Base-by-base conservation (phyloP, 257 asterid species). In the Buddleja alternifolia region DNA sequence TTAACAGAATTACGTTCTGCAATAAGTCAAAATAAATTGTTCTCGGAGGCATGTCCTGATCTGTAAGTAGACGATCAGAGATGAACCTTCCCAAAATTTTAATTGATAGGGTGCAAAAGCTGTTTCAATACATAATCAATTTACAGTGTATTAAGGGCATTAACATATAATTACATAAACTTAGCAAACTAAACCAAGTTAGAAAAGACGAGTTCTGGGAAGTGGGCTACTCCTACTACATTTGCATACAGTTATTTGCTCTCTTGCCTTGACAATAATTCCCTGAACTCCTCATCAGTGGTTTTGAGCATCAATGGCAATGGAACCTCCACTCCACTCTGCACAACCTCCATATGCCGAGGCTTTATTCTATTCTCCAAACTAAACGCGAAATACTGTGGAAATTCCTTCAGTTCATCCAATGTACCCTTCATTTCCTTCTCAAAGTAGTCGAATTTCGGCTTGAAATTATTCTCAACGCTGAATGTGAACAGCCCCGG, bases 341-440 rank as follows among this genome's bases (percentile, higher is more conserved):
- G 45, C 23, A 86, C 80, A 70, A 75, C 73, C 78, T 82, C 91
- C 71, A 23, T 6, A 23, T 90, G 86, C 83, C 96, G 74, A 0
- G 88, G 85, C 73, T 85, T 90, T 32, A 93, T 90, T 85, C 96
- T 73, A 34, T 88, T 93, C 85, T 86, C 96, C 91, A 93, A 70
- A 59, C 96, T 93, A 63, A 93, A 93, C 1, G 90, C 74, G 40
- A 93, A 93, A 42, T 82, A 90, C 85, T 93, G 98, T 4, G 98
- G 97, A 61, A 93, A 93, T 2, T 67, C 86, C 81, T 81, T 81
- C 78, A 90, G 40, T 37, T 90, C 90, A 69, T 77, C 85, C 85
- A 86, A 55, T 20, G 12, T 10, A 9, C 98, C 95, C 72, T 74
- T 40, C 91, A 93, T 93, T 54, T 83, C 86, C 63, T 68, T 55